These are phyloP conservation scores for Exophiala mesophila DNA, from an alignment of 2,329 filamentous ascomycete genomes.

Conservation along the genomic window DNA sequence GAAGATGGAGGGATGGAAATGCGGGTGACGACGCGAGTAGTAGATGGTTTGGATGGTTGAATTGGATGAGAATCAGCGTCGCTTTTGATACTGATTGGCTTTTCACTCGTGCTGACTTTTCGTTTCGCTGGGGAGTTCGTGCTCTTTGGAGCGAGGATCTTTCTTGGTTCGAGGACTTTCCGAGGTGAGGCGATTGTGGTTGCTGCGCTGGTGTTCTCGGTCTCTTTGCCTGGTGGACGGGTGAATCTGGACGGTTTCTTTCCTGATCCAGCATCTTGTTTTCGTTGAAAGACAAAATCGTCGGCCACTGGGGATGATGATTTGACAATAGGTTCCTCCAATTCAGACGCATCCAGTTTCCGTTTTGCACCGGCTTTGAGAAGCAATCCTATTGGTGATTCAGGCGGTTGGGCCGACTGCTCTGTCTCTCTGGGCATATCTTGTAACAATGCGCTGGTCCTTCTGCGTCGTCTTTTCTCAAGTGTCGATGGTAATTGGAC, in stretches of 20 bases:
- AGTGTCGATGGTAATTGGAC: slow-evolving; percentile 41
- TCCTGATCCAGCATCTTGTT: slow-evolving; percentile 8
- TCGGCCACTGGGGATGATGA: slow-evolving; percentile 13
- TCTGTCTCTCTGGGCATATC: slow-evolving; percentile 37
- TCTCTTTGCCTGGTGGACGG: slow-evolving; percentile 18
- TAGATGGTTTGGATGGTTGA: slow-evolving; percentile 4
- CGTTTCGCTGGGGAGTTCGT: slow-evolving; percentile 27
- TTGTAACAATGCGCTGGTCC: slow-evolving; percentile 45
- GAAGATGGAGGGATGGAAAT: background rate
- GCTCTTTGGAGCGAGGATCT: slow-evolving; percentile 26
- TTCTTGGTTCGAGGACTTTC: slow-evolving; percentile 13
- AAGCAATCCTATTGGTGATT: slow-evolving; percentile 2
- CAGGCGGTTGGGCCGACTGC: slow-evolving; percentile 16
- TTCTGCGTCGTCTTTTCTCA: slow-evolving; percentile 49
- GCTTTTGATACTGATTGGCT: slow-evolving; percentile 7
- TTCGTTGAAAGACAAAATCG: slow-evolving; percentile 25
- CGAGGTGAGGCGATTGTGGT: slow-evolving; percentile 11
- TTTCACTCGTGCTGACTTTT: slow-evolving; percentile 13
- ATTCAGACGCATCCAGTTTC: slow-evolving; percentile 24
- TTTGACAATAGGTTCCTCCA: slow-evolving; percentile 14
- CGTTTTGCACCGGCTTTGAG: slow-evolving; percentile 25
- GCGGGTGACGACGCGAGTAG: background rate
- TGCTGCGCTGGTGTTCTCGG: slow-evolving; percentile 5
- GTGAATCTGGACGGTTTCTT: slow-evolving; percentile 25
- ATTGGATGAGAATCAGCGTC: slow-evolving; percentile 5